These are phyloP conservation scores for Fraxinus albicans DNA, from an alignment of 305 asterid species.

Conservation along the genomic window DNA sequence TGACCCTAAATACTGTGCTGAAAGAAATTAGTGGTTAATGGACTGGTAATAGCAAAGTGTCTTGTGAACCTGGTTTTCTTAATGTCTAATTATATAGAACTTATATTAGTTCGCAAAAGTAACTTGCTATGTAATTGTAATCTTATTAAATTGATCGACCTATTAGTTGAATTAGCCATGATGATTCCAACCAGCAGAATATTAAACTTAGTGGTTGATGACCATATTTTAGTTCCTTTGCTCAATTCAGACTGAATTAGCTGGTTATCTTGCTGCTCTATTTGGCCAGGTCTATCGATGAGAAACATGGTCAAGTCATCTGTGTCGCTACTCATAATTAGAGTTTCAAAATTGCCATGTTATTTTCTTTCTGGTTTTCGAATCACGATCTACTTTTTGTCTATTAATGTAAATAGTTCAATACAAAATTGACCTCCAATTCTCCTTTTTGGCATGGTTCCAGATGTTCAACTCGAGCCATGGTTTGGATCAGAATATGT, in stretches of 20 bases:
- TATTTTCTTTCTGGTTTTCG: background rate
- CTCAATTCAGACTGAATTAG: conserved; percentile 12
- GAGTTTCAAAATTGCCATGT: background rate
- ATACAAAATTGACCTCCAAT: conserved; percentile 11
- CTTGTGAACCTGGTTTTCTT: conserved; percentile 8
- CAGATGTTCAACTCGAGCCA: conserved; percentile 86
- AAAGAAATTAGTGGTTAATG: conserved; percentile 3
- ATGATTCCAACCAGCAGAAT: conserved; percentile 4
- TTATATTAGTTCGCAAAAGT: conserved; percentile 7
- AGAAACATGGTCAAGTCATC: conserved; percentile 17
- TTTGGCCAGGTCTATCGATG: conserved; percentile 12
- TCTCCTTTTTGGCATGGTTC: conserved; percentile 28
- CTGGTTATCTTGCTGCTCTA: conserved; percentile 20
- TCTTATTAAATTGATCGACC: conserved; percentile 6
- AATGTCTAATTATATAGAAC: conserved; percentile 1
- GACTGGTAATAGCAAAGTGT: background rate
- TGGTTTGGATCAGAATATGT: conserved; percentile 91
- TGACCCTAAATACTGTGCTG: background rate
- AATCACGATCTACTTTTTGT: conserved; percentile 7
- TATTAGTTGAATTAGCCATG: conserved; percentile 10
- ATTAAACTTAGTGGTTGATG: conserved; percentile 4
- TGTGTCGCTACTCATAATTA: background rate
- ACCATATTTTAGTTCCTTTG: conserved; percentile 12
- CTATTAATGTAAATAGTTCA: conserved; percentile 17
- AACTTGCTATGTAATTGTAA: background rate